These are phyloP conservation scores for Paracorniculantispora psalliotae DNA, from an alignment of 2,329 filamentous ascomycete genomes.

Conservation along the genomic window DNA sequence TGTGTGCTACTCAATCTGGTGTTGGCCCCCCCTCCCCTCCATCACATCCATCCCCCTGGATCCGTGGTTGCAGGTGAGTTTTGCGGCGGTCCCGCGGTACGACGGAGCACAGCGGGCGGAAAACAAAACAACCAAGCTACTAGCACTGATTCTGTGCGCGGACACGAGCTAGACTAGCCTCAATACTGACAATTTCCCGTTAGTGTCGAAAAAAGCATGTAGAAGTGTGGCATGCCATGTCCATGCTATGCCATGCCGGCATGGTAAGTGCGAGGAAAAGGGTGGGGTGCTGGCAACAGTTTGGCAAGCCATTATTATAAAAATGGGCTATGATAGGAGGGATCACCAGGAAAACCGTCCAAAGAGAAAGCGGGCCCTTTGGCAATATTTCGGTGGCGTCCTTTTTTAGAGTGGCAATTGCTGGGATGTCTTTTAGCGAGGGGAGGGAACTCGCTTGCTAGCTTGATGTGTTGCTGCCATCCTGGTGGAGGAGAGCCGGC, in stretches of 20 bases:
- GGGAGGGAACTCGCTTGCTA: neutral
- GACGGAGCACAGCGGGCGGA: neutral
- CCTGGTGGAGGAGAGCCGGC: neutral
- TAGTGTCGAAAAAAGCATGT: neutral
- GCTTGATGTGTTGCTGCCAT: neutral
- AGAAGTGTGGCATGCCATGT: neutral
- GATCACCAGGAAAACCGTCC: neutral
- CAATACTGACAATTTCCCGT: conserved; percentile 8
- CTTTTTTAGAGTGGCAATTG: neutral
- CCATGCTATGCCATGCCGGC: neutral
- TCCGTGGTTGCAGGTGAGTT: neutral
- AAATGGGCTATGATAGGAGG: neutral
- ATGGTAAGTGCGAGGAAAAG: neutral
- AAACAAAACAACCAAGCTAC: neutral
- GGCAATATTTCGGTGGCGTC: neutral
- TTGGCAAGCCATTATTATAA: too few relatives aligned
- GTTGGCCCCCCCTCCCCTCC: neutral
- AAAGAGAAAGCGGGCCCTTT: neutral
- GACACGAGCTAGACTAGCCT: neutral
- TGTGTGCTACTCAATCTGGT: neutral
- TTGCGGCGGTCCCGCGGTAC: neutral
- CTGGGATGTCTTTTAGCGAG: neutral
- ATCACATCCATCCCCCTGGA: neutral
- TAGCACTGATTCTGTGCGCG: neutral
- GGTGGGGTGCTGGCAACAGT: neutral